Conservation (phyloP, 305 asterid genomes). For the Rubia peregrina region DNA sequence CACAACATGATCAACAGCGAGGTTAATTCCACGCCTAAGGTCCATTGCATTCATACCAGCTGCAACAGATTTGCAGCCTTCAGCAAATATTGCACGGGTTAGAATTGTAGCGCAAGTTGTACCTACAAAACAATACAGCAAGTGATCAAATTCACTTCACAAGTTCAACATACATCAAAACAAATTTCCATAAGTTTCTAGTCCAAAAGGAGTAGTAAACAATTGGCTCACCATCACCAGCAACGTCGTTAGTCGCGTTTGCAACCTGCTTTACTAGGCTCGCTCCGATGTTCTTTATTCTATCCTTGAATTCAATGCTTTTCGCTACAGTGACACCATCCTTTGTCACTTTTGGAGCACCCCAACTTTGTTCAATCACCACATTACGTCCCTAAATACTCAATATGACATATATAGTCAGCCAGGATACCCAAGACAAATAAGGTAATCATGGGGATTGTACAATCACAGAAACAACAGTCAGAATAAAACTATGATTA, state of each 20-base stretch:
- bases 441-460: background rate
- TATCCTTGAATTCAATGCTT: slow-evolving; percentile 23
- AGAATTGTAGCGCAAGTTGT: slow-evolving; percentile 68
- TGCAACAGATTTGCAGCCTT: slow-evolving; percentile 77
- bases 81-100: slow-evolving; percentile 60
- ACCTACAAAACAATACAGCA: slow-evolving; percentile 24
- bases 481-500: background rate
- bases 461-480: background rate
- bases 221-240: slow-evolving; percentile 56
- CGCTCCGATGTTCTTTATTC: slow-evolving; percentile 22
- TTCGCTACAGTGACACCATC: slow-evolving; percentile 26
- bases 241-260: slow-evolving; percentile 62
- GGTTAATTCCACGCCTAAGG: slow-evolving; percentile 58
- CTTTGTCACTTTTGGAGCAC: slow-evolving; percentile 26
- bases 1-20: slow-evolving; percentile 68
- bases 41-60: slow-evolving; percentile 84
- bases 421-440: background rate
- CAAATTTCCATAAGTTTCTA: background rate
- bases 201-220: background rate
- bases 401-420: background rate
- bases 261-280: slow-evolving; percentile 34
- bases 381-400: slow-evolving; percentile 20
- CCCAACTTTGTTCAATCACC: slow-evolving; percentile 23
- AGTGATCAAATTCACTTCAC: background rate
- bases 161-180: background rate